Base-by-base conservation (phyloP, 2,329 filamentous ascomycete genomes). In the Aureobasidium sp. region DNA sequence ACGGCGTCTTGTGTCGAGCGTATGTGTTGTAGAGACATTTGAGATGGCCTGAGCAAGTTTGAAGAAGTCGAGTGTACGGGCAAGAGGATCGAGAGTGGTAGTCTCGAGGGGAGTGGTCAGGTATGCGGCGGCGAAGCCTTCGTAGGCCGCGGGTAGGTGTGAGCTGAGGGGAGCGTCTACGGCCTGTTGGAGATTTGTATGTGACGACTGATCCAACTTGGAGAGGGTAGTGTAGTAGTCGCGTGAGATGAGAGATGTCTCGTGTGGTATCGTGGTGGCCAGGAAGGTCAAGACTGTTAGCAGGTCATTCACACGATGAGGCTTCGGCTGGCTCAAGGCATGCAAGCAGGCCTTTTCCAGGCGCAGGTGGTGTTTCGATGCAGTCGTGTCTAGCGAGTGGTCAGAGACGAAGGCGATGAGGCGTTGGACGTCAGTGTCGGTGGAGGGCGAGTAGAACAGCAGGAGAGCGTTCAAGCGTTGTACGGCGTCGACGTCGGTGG, bases 401-500 rank as follows among this genome's bases (percentile, higher is more conserved):
- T 50, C 33, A 11, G 45, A 42, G 45, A 60, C 40, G 63, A 73
- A 78, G 66, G 74, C 72, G 5, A 68, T 66, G 68, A 81, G 70
- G 45, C 78, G 68, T 27, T 66, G 59, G 9, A 76, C 62, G 63
- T 81, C 79, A 3, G 72, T 68, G 37, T 72, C 69, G 27, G 69
- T 70, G 33, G 67, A 68, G 6, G 72, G 69, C 5, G 70, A 72
- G 53, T 73, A 74, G 68, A 81, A 81, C 22, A 74, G 71, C 44
- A 80, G 68, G 56, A 81, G 68, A 15, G 73, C 69, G 48, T 74
- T 71, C 40, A 80, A 63, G 64, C 35, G 78, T 53, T 62, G 64
- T 79, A 79, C 22, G 71, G 63, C 47, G 6, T 72, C 70, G 19
- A 77, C 68, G 62, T 74, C 42, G 5, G 62, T 31, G 3, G 66